Percentiles rank a stretch among this genome's conserved stretches.
These are phyloP conservation scores for Huntiella moniliformis DNA, from an alignment of 2,329 filamentous ascomycete genomes.

Conservation along the genomic window DNA sequence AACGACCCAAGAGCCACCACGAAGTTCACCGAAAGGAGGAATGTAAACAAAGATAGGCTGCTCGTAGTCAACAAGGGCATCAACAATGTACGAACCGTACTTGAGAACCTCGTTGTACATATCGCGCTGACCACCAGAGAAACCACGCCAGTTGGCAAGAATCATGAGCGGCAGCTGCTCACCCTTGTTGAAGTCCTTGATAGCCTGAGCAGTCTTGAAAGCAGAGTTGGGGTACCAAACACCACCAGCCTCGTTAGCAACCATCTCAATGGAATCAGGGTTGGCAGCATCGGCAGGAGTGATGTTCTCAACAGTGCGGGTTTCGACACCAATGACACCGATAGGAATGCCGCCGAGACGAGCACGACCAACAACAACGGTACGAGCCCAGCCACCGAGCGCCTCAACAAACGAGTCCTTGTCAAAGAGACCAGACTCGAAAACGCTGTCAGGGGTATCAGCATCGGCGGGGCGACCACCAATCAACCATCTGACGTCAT, in stretches of 20 bases:
- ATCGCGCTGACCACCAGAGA: constrained; percentile 97
- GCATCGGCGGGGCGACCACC: constrained; percentile 38
- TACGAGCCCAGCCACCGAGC: constrained; percentile 90
- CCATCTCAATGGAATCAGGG: constrained; percentile 92
- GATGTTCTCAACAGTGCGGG: constrained; percentile 87
- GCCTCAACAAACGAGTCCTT: constrained; percentile 93
- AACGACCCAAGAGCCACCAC: constrained; percentile 98
- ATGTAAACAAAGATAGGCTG: constrained; percentile 99
- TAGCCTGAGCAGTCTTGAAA: constrained; percentile 97
- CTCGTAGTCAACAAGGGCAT: constrained; percentile 94
- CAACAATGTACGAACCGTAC: constrained; percentile 97
- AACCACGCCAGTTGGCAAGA: constrained; percentile 98
- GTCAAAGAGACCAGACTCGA: constrained; percentile 84
- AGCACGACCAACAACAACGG: constrained; percentile 89
- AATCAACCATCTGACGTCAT: constrained; percentile 91
- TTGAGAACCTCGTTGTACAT: constrained; percentile 99
- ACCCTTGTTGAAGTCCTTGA: constrained; percentile 97
- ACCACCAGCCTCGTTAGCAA: constrained; percentile 86
- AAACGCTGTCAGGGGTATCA: constrained; percentile 50
- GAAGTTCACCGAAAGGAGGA: constrained; percentile 85
- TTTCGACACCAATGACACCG: constrained; percentile 95
- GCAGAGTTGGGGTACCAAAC: constrained; percentile 99
- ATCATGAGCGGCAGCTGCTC: constrained; percentile 98
- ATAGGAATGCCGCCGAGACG: constrained; percentile 93
- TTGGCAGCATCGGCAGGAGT: constrained; percentile 94